A percentile compares a stretch with the other conserved stretches of the same genome.
These are phyloP conservation scores for Phytophthora colocasiae DNA, from an alignment of 352 stramenopile species.

Conservation along the genomic window DNA sequence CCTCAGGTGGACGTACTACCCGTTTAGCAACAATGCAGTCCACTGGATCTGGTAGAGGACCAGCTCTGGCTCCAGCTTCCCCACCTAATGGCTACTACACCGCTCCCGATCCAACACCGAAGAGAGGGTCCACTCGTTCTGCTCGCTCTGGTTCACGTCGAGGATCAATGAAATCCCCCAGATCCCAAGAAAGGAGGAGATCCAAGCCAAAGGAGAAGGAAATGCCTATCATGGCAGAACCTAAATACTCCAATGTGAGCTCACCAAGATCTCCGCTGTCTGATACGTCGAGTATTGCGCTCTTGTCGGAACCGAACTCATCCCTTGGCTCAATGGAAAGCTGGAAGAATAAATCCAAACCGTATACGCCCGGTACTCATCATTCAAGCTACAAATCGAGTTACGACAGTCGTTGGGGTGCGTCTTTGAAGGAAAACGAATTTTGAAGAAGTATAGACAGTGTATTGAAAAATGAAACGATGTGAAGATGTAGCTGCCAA, in stretches of 20 bases:
- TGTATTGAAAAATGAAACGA: slow-evolving; percentile 25
- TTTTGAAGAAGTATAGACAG: slow-evolving; percentile 35
- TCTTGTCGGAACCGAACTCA: slow-evolving; percentile 54
- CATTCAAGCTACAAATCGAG: slow-evolving; percentile 29
- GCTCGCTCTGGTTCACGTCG: slow-evolving; percentile 15
- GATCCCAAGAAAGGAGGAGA: slow-evolving; percentile 27
- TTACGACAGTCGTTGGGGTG: slow-evolving; percentile 42
- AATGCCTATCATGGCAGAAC: slow-evolving; percentile 38
- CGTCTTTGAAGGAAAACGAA: slow-evolving; percentile 40
- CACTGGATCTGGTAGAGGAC: slow-evolving; percentile 16
- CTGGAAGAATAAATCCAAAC: slow-evolving; percentile 36
- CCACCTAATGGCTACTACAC: slow-evolving; percentile 33
- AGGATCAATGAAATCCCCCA: slow-evolving; percentile 22
- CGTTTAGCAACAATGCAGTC: slow-evolving; percentile 41
- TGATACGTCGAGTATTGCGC: slow-evolving; percentile 64
- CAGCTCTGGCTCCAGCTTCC: slow-evolving; percentile 34
- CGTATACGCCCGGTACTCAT: slow-evolving; percentile 18
- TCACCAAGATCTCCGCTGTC: slow-evolving; percentile 68
- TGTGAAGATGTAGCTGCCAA: too few species aligned
- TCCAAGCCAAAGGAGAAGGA: slow-evolving; percentile 29
- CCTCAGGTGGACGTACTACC: slow-evolving; percentile 28
- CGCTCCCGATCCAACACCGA: slow-evolving; percentile 12
- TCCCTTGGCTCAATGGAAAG: slow-evolving; percentile 41
- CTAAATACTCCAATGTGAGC: slow-evolving; percentile 51
- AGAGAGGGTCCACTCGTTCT: slow-evolving; percentile 23